Percentiles rank a stretch among this genome's conserved stretches.
phyloP scores from a whole-genome alignment of 2,329 filamentous ascomycete species.

The Hymenoscyphus scutula region DNA sequence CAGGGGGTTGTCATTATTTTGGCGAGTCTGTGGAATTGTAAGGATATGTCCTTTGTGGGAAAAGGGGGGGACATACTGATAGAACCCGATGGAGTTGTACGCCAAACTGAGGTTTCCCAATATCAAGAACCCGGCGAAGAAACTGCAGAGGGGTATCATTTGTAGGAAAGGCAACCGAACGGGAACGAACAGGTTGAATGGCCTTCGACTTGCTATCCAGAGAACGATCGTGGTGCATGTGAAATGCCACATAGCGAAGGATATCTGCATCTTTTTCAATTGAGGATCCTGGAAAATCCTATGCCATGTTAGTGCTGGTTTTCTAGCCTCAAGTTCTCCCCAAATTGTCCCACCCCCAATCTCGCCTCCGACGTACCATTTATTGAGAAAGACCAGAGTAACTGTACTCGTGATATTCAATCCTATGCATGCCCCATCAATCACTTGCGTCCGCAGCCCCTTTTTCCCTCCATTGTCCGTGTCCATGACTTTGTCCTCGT shows the following conservation, averaged over 20 bases:
- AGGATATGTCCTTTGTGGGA: neutral
- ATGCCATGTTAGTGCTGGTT: constrained; percentile 2
- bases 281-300: constrained; percentile 45
- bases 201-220: constrained; percentile 41
- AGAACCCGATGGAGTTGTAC: constrained; percentile 47
- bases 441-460: constrained; percentile 17
- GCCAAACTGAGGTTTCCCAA: constrained; percentile 46
- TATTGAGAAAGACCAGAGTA: constrained; percentile 45
- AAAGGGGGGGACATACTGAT: constrained; percentile 36
- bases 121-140: constrained; percentile 47
- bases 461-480: constrained; percentile 10
- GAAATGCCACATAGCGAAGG: constrained; percentile 49
- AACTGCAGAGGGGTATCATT: constrained; percentile 45
- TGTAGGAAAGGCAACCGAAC: constrained; percentile 43
- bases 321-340: constrained; percentile 12
- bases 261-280: constrained; percentile 44
- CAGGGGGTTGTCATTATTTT: constrained; percentile 49
- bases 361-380: constrained; percentile 37
- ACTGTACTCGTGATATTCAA: constrained; percentile 45
- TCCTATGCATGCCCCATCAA: constrained; percentile 38
- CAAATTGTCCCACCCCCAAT: neutral
- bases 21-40: constrained; percentile 35
- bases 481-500: neutral
- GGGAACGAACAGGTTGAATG: constrained; percentile 45
- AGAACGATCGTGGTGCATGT: constrained; percentile 44